Percentiles rank a stretch among this genome's conserved stretches.
These are phyloP conservation scores for Penicillium subrubescens DNA, from an alignment of 495 filamentous ascomycete species.

Conservation along the genomic window DNA sequence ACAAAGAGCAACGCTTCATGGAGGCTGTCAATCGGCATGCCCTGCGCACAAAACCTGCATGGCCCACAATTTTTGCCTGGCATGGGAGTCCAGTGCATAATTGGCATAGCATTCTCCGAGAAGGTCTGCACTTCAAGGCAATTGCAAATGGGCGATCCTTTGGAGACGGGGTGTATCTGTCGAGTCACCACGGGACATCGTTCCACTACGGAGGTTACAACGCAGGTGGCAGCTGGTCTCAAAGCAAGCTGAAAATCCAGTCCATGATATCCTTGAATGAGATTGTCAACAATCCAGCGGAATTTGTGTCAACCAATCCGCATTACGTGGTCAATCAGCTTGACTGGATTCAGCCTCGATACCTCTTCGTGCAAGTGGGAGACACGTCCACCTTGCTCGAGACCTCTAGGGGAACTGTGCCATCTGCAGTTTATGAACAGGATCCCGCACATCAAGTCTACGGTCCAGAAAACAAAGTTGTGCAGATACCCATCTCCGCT, in stretches of 20 bases:
- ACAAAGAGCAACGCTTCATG: conserved; percentile 84
- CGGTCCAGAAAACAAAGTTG: conserved; percentile 31
- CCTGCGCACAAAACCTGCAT: conserved; percentile 32
- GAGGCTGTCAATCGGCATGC: conserved; percentile 57
- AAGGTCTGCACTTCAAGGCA: conserved; percentile 73
- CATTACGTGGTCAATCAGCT: conserved; percentile 74
- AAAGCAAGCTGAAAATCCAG: conserved; percentile 60
- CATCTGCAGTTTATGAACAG: conserved; percentile 45
- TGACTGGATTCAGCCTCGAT: conserved; percentile 92
- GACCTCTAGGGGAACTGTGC: background rate
- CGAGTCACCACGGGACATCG: conserved; percentile 58
- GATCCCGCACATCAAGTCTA: conserved; percentile 51
- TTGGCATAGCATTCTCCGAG: conserved; percentile 90
- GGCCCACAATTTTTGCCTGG: conserved; percentile 81
- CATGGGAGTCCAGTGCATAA: conserved; percentile 77
- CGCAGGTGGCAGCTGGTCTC: conserved; percentile 55
- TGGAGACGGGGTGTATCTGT: conserved; percentile 84
- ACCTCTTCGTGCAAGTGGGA: conserved; percentile 70
- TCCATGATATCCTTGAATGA: conserved; percentile 80
- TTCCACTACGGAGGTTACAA: conserved; percentile 48
- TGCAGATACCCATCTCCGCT: conserved; percentile 56
- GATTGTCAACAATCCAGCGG: conserved; percentile 71
- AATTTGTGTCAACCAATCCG: conserved; percentile 58
- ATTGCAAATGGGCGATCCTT: conserved; percentile 64
- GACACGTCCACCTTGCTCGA: conserved; percentile 19